Evolutionary conservation across 345 rosid species (phyloP), one percentile per base, ranked within the genome.

Genomic region (Hypericum perforatum): DNA sequence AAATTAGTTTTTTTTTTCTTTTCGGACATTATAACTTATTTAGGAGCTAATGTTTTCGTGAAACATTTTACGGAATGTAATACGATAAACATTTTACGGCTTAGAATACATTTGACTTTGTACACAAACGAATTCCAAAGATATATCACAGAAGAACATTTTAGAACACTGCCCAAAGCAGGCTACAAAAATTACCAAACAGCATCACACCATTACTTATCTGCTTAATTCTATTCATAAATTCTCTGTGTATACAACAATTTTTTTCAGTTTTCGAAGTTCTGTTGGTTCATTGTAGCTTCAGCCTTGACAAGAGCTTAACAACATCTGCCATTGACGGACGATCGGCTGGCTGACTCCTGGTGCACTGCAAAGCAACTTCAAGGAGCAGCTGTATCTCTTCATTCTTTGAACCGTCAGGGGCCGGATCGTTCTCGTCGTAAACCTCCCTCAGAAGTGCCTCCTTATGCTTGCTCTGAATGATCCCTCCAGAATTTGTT

Each of bases 341-440:
- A 32, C 79, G 65, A 56, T 82, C 79, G 6, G 74, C 66, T 14
- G 79, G 61, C 40, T 65, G 73, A 57, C 65, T 78, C 71, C 69
- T 70, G 15, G 78, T 71, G 82, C 98, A 91, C 53, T 76, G 80
- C 58, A 85, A 57, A 43, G 92, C 88, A 10, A 91, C 80, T 59
- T 87, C 86, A 52, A 82, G 76, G 56, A 75, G 76, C 41, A 58
- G 36, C 55, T 78, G 76, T 9, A 78, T 74, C 65, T 85, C 86
- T 58, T 76, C 82, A 53, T 59, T 69, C 40, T 52, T 32, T 41
- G 73, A 68, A 49, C 15, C 63, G 13, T 64, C 16, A 7, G 72
- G 56, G 49, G 63, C 65, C 37, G 63, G 71, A 48, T 81, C 80
- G 59, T 69, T 82, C 43, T 81, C 89, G 11, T 7, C 49, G 53